phyloP scores from a whole-genome alignment of 176 grass and related monocot species.

The Raddia guianensis region DNA sequence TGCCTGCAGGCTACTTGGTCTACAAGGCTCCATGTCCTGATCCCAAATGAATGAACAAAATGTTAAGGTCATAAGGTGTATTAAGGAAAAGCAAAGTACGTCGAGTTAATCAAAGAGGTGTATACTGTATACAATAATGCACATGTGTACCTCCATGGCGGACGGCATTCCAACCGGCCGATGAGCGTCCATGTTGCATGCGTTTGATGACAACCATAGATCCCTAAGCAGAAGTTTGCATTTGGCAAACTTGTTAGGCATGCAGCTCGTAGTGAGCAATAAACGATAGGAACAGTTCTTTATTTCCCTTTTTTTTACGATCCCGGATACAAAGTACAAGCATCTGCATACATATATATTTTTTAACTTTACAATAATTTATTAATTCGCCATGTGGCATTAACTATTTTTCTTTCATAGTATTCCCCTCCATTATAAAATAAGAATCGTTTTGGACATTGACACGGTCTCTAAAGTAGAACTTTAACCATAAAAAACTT shows the following conservation, averaged over 20 bases:
- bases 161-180: conserved; percentile 36
- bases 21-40: conserved; percentile 63
- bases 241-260: conserved; percentile 17
- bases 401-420: no score
- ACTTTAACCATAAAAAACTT: no score
- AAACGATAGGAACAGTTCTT: no score
- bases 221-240: conserved; percentile 52
- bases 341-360: no score
- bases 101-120: not conserved
- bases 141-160: conserved; percentile 47
- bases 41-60: not conserved
- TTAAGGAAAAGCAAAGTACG: not conserved
- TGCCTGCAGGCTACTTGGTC: conserved; percentile 49
- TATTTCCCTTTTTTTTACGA: no score
- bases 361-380: no score
- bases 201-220: conserved; percentile 47
- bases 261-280: not conserved
- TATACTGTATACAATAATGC: not conserved
- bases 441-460: no score
- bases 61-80: not conserved
- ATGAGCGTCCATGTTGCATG: conserved; percentile 44
- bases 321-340: no score
- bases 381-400: no score
- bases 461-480: no score
- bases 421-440: no score